Conservation (phyloP, 306 rosid genomes). For the Pyrus pyrifolia region DNA sequence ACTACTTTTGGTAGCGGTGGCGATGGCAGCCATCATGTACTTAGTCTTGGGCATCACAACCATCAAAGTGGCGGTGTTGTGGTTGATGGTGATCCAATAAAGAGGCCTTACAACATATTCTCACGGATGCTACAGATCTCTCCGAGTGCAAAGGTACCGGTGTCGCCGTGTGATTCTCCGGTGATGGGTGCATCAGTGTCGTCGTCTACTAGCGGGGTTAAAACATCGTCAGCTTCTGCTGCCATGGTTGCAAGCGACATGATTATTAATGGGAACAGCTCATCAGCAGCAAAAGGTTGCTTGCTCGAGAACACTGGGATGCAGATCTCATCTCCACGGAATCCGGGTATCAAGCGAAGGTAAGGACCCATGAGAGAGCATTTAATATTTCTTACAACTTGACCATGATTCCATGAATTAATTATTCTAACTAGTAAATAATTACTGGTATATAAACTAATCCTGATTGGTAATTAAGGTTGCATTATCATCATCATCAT, state of each 20-base stretch:
- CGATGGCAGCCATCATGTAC: neutral
- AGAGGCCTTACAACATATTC: constrained; percentile 46
- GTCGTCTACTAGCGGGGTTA: constrained; percentile 26
- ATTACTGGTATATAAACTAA: neutral
- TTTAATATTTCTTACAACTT: constrained; percentile 2
- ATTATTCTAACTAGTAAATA: neutral
- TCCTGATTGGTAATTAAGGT: neutral
- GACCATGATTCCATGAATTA: constrained; percentile 3
- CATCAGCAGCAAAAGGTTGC: constrained; percentile 25
- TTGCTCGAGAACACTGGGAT: constrained; percentile 36
- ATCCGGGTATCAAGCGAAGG: constrained; percentile 82
- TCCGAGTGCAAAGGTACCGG: constrained; percentile 36
- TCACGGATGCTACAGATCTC: constrained; percentile 91
- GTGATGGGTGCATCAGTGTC: constrained; percentile 14
- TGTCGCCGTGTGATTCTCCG: constrained; percentile 28
- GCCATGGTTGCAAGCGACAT: constrained; percentile 35
- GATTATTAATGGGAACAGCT: constrained; percentile 32
- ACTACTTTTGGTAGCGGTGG: neutral
- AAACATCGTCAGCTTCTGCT: constrained; percentile 4
- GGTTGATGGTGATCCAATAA: neutral
- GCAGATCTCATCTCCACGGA: constrained; percentile 91
- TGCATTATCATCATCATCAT: neutral
- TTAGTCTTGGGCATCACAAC: neutral
- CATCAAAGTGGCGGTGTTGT: constrained; percentile 5
- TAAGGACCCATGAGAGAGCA: constrained; percentile 2